Percentiles rank a stretch among this genome's conserved stretches.
These are phyloP conservation scores for Bassia scoparia DNA, from an alignment of 148 eudicot species.

Conservation along the genomic window DNA sequence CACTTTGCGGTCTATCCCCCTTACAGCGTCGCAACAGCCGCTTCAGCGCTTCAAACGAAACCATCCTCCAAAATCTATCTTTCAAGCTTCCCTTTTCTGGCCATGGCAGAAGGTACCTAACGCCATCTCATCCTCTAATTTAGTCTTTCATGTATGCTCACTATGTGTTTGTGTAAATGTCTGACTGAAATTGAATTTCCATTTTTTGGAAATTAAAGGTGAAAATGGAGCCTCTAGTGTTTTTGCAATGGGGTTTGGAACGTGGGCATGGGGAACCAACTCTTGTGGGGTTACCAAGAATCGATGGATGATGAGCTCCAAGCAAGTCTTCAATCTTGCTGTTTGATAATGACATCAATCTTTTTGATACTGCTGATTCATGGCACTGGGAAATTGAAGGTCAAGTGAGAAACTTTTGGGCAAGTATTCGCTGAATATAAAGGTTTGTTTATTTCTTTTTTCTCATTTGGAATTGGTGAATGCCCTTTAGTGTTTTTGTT, in stretches of 20 bases:
- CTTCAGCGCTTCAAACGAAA: constrained; percentile 29
- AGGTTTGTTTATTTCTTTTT: constrained; percentile 38
- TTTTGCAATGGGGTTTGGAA: constrained; percentile 96
- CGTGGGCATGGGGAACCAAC: constrained; percentile 98
- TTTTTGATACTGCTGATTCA: constrained; percentile 98
- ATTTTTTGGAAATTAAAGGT: constrained; percentile 35
- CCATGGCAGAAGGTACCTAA: constrained; percentile 81
- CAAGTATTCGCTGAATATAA: constrained; percentile 60
- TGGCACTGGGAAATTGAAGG: constrained; percentile 83
- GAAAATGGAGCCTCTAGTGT: constrained; percentile 70
- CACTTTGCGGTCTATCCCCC: not conserved
- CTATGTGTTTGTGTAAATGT: constrained; percentile 14
- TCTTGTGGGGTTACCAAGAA: constrained; percentile 85
- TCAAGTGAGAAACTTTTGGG: constrained; percentile 91
- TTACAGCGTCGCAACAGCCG: constrained; percentile 12
- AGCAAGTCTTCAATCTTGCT: constrained; percentile 63
- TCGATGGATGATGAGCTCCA: constrained; percentile 91
- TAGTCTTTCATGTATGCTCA: not conserved
- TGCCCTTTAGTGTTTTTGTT: not conserved
- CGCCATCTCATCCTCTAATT: not conserved
- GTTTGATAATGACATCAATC: constrained; percentile 77
- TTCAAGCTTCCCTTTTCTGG: constrained; percentile 67
- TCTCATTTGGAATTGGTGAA: not conserved
- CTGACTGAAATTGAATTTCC: constrained; percentile 8
- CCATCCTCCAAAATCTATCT: constrained; percentile 29